These are phyloP conservation scores for Starmerella scarabaei DNA, from an alignment of 805 yeast genomes.

Conservation along the genomic window DNA sequence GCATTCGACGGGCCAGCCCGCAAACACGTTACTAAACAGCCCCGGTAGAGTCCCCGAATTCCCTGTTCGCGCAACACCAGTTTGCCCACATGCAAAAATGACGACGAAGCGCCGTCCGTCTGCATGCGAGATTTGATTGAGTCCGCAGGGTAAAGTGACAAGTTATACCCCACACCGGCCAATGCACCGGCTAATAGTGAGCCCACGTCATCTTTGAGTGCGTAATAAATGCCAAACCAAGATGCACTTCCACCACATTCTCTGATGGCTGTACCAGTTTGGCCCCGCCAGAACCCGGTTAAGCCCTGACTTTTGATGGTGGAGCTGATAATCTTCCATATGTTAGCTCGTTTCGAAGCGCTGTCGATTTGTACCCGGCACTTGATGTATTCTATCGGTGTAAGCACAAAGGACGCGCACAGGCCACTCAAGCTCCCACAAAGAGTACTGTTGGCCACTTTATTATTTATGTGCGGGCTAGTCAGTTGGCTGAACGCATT, in stretches of 20 bases:
- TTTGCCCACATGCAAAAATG: conserved; percentile 31
- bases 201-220: conserved; percentile 25
- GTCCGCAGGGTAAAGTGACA: conserved; percentile 76
- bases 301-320: conserved; percentile 36
- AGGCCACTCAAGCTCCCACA: conserved; percentile 80
- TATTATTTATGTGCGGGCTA: conserved; percentile 11
- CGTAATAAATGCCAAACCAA: conserved; percentile 87
- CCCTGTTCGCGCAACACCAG: conserved; percentile 44
- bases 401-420: conserved; percentile 65
- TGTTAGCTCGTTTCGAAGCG: conserved; percentile 18
- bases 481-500: conserved; percentile 16
- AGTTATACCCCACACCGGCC: conserved; percentile 75
- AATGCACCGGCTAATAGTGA: conserved; percentile 64
- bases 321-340: conserved; percentile 1
- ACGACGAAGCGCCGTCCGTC: conserved; percentile 35
- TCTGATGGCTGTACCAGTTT: conserved; percentile 62
- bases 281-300: conserved; percentile 76
- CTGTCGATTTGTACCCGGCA: conserved; percentile 65
- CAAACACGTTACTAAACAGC: conserved; percentile 65
- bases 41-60: conserved; percentile 60
- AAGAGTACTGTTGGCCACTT: conserved; percentile 34
- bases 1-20: conserved; percentile 90
- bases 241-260: conserved; percentile 85
- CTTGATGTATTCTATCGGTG: conserved; percentile 86
- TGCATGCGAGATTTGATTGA: conserved; percentile 82